Conservation (phyloP, 2,329 filamentous ascomycete genomes). For the Paecilomyces niveus region DNA sequence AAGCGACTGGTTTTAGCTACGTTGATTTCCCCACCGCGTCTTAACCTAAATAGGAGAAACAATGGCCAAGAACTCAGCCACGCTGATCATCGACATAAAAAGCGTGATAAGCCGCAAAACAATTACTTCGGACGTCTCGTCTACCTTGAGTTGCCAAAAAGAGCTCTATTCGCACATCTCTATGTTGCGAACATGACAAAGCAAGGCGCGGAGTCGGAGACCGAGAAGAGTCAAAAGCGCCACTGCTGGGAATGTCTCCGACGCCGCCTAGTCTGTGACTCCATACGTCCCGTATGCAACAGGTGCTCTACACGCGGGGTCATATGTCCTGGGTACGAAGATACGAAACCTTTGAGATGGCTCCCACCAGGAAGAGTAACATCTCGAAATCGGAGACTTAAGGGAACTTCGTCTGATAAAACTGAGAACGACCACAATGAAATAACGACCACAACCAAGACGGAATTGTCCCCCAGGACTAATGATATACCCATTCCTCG, state of each 20-base stretch:
- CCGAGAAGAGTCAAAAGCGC: conserved; percentile 8
- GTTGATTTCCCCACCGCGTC: neutral
- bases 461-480: neutral
- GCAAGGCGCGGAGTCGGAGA: neutral
- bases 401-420: neutral
- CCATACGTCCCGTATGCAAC: conserved; percentile 27
- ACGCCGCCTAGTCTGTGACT: conserved; percentile 36
- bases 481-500: neutral
- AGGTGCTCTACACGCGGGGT: conserved; percentile 27
- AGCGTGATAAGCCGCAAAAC: neutral
- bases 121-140: neutral
- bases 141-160: neutral
- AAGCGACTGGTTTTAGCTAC: neutral
- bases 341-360: conserved; percentile 35
- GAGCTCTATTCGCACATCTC: neutral
- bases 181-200: neutral
- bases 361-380: conserved; percentile 32
- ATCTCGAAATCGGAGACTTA: conserved; percentile 16
- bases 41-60: neutral
- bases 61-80: neutral
- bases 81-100: neutral
- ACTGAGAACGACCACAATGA: neutral
- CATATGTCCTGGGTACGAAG: conserved; percentile 34
- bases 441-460: neutral
- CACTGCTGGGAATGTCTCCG: conserved; percentile 40